Base-by-base conservation (phyloP, 2,329 filamentous ascomycete species). In the Ophioceras dolichostomum region DNA sequence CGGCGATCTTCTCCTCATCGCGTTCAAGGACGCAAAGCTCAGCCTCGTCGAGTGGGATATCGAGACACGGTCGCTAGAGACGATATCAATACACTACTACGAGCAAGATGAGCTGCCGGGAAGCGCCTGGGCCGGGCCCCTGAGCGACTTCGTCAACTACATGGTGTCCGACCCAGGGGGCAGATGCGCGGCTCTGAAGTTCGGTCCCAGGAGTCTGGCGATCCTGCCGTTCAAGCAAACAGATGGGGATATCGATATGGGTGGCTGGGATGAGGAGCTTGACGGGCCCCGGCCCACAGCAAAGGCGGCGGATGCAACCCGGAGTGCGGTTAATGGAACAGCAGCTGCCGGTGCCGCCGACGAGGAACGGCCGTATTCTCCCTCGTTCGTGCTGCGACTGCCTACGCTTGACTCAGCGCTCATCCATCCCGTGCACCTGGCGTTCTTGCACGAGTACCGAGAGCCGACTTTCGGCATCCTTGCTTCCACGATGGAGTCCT, bases 401-500 rank as follows among this genome's bases (percentile, higher is more conserved):
- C 86, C 88, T 37, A 77, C 87, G 51, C 71, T 98, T 59, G 89
- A 96, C 58, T 83, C 88, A 44, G 77, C 74, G 45, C 70, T 98
- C 48, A 76, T 89, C 42, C 83, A 94, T 59, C 87, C 89, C 34
- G 78, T 95, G 51, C 85, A 94, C 54, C 75, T 98, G 52, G 80
- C 84, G 39, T 98, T 98, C 58, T 66, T 98, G 46, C 76, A 96
- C 68, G 89, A 96, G 63, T 98, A 98, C 59, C 80, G 91, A 57
- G 91, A 96, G 59, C 89, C 91, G 10, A 98, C 91, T 0, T 94
- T 98, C 62, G 91, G 89, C 39, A 88, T 98, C 42, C 68, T 98
- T 30, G 91, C 86, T 33, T 84, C 88, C 2, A 79, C 77, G 37
- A 65, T 76, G 44, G 69, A 79, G 26, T 76, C 80, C 12, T 88